phyloP scores from a whole-genome alignment of 768 basidiomycete species.

The Lentinula sp. region DNA sequence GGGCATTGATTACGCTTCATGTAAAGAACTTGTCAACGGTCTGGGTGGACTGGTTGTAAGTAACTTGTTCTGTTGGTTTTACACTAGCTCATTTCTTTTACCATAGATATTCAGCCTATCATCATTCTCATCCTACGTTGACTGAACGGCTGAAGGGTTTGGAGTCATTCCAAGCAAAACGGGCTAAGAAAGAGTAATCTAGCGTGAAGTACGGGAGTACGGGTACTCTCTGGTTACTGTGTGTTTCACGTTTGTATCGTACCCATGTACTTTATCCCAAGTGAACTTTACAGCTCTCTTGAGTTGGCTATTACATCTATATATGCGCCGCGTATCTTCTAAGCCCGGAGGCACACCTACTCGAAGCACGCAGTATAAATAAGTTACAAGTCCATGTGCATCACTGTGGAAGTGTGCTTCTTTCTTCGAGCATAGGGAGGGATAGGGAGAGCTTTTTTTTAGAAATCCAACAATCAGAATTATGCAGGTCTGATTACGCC shows the following conservation, averaged over 20 bases:
- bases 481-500: too few relatives aligned
- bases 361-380: too few relatives aligned
- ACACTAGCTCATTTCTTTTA: neutral
- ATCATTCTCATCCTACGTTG: conserved; percentile 93
- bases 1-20: conserved; percentile 80
- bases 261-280: neutral
- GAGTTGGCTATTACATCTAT: neutral
- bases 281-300: neutral
- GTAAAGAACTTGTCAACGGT: conserved; percentile 91
- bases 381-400: too few relatives aligned
- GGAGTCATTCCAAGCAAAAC: conserved; percentile 54
- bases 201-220: neutral
- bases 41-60: conserved; percentile 90
- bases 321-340: too few relatives aligned
- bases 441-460: too few relatives aligned
- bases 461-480: too few relatives aligned
- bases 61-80: conserved; percentile 10
- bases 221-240: neutral
- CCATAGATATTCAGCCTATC: conserved; percentile 83
- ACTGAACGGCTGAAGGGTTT: conserved; percentile 83
- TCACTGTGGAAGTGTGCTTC: too few relatives aligned
- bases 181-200: conserved; percentile 17
- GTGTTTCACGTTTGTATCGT: neutral
- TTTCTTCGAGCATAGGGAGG: too few relatives aligned
- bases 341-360: too few relatives aligned